Conservation (phyloP, 2,329 filamentous ascomycete genomes). For the Penicillium sp. region DNA sequence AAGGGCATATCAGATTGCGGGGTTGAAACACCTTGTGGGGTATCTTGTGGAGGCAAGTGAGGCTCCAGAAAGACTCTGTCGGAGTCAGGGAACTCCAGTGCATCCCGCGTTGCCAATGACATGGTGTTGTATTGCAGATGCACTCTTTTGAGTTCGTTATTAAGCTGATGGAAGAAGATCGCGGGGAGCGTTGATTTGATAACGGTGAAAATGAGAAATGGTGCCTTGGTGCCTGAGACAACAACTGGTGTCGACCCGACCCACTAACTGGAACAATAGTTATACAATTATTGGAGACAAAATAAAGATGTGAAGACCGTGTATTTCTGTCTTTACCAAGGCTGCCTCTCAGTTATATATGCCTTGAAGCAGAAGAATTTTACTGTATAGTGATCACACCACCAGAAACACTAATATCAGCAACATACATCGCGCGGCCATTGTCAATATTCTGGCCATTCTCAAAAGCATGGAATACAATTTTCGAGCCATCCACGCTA, state of each 20-base stretch:
- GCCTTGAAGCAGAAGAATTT: too few relatives aligned
- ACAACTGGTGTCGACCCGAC: neutral
- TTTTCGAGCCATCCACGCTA: constrained; percentile 21
- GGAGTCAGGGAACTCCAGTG: constrained; percentile 39
- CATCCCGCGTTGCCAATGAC: constrained; percentile 19
- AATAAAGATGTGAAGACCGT: neutral
- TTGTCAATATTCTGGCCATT: constrained; percentile 20
- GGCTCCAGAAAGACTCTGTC: constrained; percentile 45
- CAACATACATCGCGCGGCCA: constrained; percentile 23
- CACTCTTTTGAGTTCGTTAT: neutral
- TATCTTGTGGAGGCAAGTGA: constrained; percentile 43
- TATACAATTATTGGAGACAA: neutral
- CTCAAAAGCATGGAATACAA: constrained; percentile 30
- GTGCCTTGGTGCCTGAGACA: constrained; percentile 2
- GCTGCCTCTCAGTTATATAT: too few relatives aligned
- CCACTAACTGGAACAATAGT: neutral
- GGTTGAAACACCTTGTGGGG: constrained; percentile 6
- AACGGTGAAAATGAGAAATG: neutral
- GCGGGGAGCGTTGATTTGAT: neutral
- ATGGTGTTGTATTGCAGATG: neutral
- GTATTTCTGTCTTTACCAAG: neutral
- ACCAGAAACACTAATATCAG: constrained; percentile 11
- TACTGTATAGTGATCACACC: constrained; percentile 10
- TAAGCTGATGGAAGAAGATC: neutral
- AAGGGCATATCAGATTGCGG: constrained; percentile 39